phyloP scores from a whole-genome alignment of 345 rosid genomes.

The Citrus inodora region DNA sequence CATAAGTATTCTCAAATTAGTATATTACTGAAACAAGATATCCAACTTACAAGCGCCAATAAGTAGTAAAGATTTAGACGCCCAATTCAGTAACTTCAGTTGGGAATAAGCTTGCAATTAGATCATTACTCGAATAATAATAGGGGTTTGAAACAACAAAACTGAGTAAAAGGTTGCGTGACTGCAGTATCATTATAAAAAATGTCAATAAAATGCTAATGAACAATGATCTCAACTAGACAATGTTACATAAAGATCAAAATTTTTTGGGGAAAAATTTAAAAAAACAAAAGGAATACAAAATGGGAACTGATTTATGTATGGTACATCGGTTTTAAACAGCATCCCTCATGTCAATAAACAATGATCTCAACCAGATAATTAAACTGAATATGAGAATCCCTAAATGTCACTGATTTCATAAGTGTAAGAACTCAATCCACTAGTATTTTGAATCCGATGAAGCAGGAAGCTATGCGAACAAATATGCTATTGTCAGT shows the following conservation, averaged over 20 bases:
- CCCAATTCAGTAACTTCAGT: too few species aligned
- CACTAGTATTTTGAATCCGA: not conserved
- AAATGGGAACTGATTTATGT: not conserved
- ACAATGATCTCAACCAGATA: not conserved
- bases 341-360: not conserved
- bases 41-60: too few species aligned
- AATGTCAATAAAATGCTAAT: not conserved
- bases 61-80: too few species aligned
- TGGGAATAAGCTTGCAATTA: too few species aligned
- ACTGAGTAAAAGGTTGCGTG: not conserved
- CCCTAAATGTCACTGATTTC: not conserved
- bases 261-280: not conserved
- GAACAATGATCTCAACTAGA: not conserved
- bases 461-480: not conserved
- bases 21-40: too few species aligned
- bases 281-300: too few species aligned
- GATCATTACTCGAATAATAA: too few species aligned
- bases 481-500: constrained; percentile 19
- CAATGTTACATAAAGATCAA: not conserved
- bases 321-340: not conserved
- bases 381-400: not conserved
- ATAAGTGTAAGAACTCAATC: not conserved
- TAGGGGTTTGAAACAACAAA: too few species aligned
- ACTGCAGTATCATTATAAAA: not conserved
- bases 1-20: too few species aligned